Evolutionary conservation across 305 asterid genomes (phyloP), one percentile per base, ranked within the genome.

Genomic region (Fraxinus xanthoxyloides): DNA sequence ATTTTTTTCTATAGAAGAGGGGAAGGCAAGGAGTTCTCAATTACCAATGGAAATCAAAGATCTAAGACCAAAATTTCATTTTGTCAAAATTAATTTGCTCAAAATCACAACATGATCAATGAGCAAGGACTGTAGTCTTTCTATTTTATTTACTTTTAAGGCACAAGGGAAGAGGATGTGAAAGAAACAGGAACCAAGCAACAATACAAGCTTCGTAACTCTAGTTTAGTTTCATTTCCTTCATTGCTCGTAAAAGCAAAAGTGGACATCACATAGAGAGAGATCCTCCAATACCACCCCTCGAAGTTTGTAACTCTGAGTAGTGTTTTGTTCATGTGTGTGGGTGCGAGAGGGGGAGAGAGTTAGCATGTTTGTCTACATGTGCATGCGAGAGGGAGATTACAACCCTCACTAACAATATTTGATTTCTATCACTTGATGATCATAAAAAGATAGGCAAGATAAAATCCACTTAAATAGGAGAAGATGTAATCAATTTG

Each of bases 391-490:
- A 28, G 40, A 72, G 15, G 24, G 24, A 72, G 40, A 31, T 72
- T 70, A 36, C 40, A 34, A 17, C 26, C 13, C 40, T 31, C 76
- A 17, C 1, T 72, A 72, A 3, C 4, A 76, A 78, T 75, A 77
- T 30, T 80, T 79, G 76, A 69, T 78, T 30, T 6, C 74, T 83
- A 51, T 19, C 78, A 43, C 23, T 51, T 67, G 19, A 46, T 77
- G 76, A 48, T 24, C 77, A 69, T 78, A 35, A 61, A 74, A 77
- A 63, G 63, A 34, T 63, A 38, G 75, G 5, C 12, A 67, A 26
- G 35, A 69, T 21, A 30, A 72, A 48, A 36, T 77, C 78, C 72
- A 79, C 36, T 77, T 67, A 72, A 69, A 84, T 7, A 82, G 43
- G 38, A 77, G 77, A 76, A 54, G 24, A 72, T 24, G 78, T 77